These are phyloP conservation scores for Boletus vermiculosoides DNA, from an alignment of 768 basidiomycete species.

Conservation along the genomic window DNA sequence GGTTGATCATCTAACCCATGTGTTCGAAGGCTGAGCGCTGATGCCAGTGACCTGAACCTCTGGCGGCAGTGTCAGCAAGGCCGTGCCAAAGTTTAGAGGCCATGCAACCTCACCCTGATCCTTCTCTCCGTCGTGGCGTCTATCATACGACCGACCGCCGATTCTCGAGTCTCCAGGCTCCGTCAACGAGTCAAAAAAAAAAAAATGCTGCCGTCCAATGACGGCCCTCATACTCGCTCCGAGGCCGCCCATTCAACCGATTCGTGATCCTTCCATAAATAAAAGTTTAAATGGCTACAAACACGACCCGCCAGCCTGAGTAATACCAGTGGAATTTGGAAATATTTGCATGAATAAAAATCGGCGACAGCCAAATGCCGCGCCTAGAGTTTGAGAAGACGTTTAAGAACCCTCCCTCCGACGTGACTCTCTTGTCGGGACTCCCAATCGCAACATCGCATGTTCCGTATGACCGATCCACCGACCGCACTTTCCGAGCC, in stretches of 20 bases:
- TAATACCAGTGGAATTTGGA: not conserved
- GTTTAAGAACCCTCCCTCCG: not conserved
- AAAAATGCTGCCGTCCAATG: not conserved
- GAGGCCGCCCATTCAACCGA: not conserved
- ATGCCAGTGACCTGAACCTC: not conserved
- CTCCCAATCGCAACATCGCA: not conserved
- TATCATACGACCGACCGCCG: not conserved
- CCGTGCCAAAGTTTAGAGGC: not conserved
- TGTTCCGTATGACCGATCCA: not conserved
- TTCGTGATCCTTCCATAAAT: not conserved
- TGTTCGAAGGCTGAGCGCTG: not conserved
- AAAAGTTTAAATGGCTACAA: not conserved
- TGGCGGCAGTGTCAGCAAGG: not conserved
- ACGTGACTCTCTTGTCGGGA: too few relatives aligned
- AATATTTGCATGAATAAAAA: not conserved
- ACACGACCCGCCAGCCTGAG: not conserved
- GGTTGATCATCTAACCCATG: not conserved
- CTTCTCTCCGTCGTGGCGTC: not conserved
- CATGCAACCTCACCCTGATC: not conserved
- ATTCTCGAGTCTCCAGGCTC: not conserved
- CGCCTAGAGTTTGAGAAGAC: not conserved
- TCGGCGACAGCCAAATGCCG: not conserved
- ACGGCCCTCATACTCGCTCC: not conserved
- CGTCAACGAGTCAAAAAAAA: not conserved
- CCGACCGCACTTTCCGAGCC: not conserved